These are phyloP conservation scores for Metarhizium album DNA, from an alignment of 2,329 filamentous ascomycete species.

Conservation along the genomic window DNA sequence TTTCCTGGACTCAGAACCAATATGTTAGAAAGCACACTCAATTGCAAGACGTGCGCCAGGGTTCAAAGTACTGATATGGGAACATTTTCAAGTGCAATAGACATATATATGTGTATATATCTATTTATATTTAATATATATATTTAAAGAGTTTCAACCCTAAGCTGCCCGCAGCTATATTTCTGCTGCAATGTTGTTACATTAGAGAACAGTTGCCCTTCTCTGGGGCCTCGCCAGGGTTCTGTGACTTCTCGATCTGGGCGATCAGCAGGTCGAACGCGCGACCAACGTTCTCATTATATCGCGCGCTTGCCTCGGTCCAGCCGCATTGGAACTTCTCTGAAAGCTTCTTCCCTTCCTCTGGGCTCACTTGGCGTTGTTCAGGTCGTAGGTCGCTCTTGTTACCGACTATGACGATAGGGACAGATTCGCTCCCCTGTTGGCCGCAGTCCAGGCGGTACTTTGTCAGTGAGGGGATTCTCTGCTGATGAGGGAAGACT, in stretches of 20 bases:
- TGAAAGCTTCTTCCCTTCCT: constrained; percentile 75
- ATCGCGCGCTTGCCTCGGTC: constrained; percentile 88
- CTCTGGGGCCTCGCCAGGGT: constrained; percentile 71
- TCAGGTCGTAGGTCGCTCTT: constrained; percentile 90
- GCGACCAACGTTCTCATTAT: constrained; percentile 86
- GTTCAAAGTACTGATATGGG: background rate
- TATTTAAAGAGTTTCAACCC: background rate
- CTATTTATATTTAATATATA: too few relatives aligned
- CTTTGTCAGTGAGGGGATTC: background rate
- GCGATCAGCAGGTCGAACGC: constrained; percentile 91
- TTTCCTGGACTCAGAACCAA: too few relatives aligned
- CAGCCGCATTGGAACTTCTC: constrained; percentile 86
- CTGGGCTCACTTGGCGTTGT: constrained; percentile 78
- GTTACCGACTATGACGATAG: constrained; percentile 91
- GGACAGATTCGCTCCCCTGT: constrained; percentile 83
- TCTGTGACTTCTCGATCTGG: constrained; percentile 90
- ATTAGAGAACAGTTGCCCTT: constrained; percentile 78
- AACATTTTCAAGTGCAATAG: background rate
- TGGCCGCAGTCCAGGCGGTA: background rate
- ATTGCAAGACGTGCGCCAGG: background rate
- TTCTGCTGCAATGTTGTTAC: constrained; percentile 40
- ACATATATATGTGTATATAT: background rate
- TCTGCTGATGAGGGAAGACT: background rate
- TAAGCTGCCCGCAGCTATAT: constrained; percentile 6
- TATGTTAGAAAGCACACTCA: background rate